Evolutionary conservation across 345 rosid species (phyloP), one percentile per base, ranked within the genome.

Genomic region (Clausena lansium): DNA sequence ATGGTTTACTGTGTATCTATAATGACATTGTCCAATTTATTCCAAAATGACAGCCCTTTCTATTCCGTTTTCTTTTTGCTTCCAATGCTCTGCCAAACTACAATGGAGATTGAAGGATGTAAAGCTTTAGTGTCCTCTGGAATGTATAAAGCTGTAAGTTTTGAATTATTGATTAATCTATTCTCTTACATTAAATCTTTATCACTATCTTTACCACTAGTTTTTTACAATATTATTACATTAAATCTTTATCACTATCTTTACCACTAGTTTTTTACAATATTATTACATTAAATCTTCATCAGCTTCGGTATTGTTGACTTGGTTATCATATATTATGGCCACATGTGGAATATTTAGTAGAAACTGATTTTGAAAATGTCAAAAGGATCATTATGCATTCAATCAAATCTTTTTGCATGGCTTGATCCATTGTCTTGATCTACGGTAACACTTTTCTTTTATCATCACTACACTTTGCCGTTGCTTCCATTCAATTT

Each of bases 81-180:
- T 70, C 97, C 98, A 65, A 79, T 96, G 92, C 87, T 96, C 61
- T 96, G 97, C 81, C 98, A 96, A 86, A 86, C 89, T 61, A 91
- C 98, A 66, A 87, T 89, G 97, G 33, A 86, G 28, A 45, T 78
- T 65, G 97, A 86, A 76, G 99, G 97, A 81, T 88, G 95, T 76
- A 83, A 79, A 77, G 82, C 84, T 77, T 67, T 94, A 87, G 87
- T 83, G 38, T 77, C 86, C 65, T 89, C 90, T 67, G 88, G 93
- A 80, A 89, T 91, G 24, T 86, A 87, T 81, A 82, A 86, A 78
- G 83, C 88, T 73, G 99, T 92, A 83, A 88, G 97, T 87, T n/a
- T 36, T 35, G 7, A 10, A 14, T 45, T 58, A 36, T 67, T 67
- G 28, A 47, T 27, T 65, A 47, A 77, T 79, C 36, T 62, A 58